phyloP scores from a whole-genome alignment of 2,329 filamentous ascomycete genomes.

The Madurella mycetomatis region DNA sequence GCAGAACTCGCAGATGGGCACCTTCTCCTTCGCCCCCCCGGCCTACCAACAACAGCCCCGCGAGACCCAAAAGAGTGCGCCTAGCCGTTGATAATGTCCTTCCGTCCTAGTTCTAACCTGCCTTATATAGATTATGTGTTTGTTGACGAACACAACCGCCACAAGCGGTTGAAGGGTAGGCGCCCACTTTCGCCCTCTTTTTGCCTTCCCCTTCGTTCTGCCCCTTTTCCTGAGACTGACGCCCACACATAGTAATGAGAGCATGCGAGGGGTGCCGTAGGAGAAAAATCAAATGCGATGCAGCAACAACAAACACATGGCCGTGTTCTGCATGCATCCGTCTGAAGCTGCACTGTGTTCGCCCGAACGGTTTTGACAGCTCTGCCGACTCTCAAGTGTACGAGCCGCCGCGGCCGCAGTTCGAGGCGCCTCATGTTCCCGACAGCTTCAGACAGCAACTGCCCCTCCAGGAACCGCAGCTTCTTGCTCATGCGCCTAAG shows the following conservation, averaged over 20 bases:
- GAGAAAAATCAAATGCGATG: conserved; percentile 97
- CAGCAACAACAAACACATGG: conserved; percentile 95
- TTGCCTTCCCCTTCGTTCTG: conserved; percentile 1
- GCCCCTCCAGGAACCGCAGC: conserved; percentile 37
- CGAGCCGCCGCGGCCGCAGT: conserved; percentile 45
- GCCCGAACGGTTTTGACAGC: conserved; percentile 76
- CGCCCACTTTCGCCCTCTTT: not conserved
- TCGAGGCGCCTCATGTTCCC: conserved; percentile 39
- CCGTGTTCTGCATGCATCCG: conserved; percentile 91
- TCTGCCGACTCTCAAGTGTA: conserved; percentile 43
- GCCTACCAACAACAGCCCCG: conserved; percentile 55
- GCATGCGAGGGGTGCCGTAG: conserved; percentile 92
- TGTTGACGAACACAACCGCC: conserved; percentile 96
- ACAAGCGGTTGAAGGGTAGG: conserved; percentile 90
- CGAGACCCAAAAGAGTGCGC: conserved; percentile 80
- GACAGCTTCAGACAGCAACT: conserved; percentile 43
- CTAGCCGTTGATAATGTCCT: not conserved
- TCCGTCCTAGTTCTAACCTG: conserved; percentile 29
- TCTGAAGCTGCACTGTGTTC: conserved; percentile 88
- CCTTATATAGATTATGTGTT: conserved; percentile 82
- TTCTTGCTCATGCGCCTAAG: conserved; percentile 41
- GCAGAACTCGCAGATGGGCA: conserved; percentile 66
- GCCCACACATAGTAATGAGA: conserved; percentile 69
- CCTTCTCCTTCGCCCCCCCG: conserved; percentile 69
- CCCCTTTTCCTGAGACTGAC: conserved; percentile 13